These are phyloP conservation scores for Ophiostoma piceae DNA, from an alignment of 2,329 filamentous ascomycete genomes.

Conservation along the genomic window DNA sequence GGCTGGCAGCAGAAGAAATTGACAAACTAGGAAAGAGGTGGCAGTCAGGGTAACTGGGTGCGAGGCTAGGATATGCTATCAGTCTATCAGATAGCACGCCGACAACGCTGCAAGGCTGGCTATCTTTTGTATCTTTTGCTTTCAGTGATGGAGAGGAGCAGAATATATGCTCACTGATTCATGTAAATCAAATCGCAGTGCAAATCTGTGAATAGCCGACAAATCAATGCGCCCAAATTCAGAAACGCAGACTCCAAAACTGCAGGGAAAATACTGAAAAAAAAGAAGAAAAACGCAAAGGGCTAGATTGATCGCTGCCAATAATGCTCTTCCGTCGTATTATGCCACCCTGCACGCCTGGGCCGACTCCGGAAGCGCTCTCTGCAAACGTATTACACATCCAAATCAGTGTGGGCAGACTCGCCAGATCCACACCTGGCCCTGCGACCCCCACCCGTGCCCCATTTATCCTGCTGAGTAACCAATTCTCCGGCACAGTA, in stretches of 20 bases:
- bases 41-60: background rate
- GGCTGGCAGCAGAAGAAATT: background rate
- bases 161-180: background rate
- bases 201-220: background rate
- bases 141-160: background rate
- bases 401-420: background rate
- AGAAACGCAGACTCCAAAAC: background rate
- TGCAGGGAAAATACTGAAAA: background rate
- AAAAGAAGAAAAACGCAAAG: background rate
- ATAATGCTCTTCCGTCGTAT: background rate
- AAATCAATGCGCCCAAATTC: background rate
- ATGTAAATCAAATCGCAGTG: background rate
- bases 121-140: background rate
- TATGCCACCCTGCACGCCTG: background rate
- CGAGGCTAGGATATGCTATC: constrained; percentile 6
- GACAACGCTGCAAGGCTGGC: constrained; percentile 8
- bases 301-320: constrained; percentile 3
- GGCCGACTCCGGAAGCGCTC: constrained; percentile 11
- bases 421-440: background rate
- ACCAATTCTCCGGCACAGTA: background rate
- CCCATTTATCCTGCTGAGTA: background rate
- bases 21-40: constrained; percentile 6
- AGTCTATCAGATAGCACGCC: constrained; percentile 10
- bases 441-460: background rate
- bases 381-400: constrained; percentile 10